Base-by-base conservation (phyloP, 1,284 basidiomycete genomes). In the Microbotryum lychnidis-dioicae region DNA sequence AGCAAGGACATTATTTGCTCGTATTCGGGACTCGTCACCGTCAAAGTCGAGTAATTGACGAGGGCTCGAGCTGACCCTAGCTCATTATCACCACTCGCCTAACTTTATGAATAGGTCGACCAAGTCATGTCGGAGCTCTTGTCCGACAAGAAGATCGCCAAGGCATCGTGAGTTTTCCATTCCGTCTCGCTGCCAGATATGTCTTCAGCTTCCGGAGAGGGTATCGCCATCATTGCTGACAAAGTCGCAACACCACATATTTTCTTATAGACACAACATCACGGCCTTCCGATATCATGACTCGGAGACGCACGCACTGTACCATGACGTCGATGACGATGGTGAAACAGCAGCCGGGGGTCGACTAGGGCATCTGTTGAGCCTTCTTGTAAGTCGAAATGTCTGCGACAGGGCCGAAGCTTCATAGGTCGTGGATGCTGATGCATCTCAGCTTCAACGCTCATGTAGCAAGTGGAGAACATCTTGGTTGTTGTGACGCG, bases 261-360 rank as follows among this genome's bases (percentile, higher is more conserved):
- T 50, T 50, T 53, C 20, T 37, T 23, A 4, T 23, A 68, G 67
- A 9, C 67, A 69, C 53, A 67, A 67, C 31, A 65, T 69, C 20
- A 57, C 52, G 3, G 67, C 67, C 1, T 69, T 61, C 37, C 61
- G 62, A 2, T 62, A 63, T 12, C 37, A 42, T 18, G 37, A 42
- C 16, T 12, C 37, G 12, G 14, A 42, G 3, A 42, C 37, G 37
- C 37, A 42, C 37, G 37, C 37, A 16, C 37, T 42, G 16, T 42
- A 42, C 37, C 37, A 42, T 18, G 37, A 42, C 37, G 37, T 42
- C 64, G 89, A 93, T 65, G 92, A 97, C 65, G 89, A 96, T 65
- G 89, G 91, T 2, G 92, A 97, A 76, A 85, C 86, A 0, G 90
- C 90, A 1, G 92, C 92, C 8, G 91, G 92, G 7, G 83, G 86